Percentiles rank a stretch among this genome's conserved stretches.
phyloP scores from a whole-genome alignment of 83 land plant genomes.

The Diphasiastrum complanatum region DNA sequence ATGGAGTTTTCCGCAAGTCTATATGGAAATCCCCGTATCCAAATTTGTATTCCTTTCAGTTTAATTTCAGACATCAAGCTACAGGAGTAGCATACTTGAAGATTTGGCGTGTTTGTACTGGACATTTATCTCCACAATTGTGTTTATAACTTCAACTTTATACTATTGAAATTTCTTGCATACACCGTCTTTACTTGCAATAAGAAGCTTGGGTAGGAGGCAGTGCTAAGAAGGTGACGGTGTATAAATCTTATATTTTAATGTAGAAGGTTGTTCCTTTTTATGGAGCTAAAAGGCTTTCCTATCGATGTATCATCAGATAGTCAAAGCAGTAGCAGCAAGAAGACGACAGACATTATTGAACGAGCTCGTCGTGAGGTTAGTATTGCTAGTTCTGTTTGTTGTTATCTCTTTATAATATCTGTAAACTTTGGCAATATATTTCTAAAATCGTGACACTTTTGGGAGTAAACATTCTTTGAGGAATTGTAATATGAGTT shows the following conservation, averaged over 20 bases:
- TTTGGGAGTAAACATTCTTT: no score
- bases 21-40: conserved; percentile 97
- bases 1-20: conserved; percentile 51
- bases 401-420: background rate
- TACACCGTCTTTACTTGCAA: background rate
- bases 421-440: background rate
- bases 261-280: no score
- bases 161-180: background rate
- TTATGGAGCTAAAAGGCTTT: no score
- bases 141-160: background rate
- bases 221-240: no score
- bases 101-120: background rate
- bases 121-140: background rate
- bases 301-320: conserved; percentile 42
- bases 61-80: background rate
- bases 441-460: background rate
- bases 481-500: no score
- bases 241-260: no score
- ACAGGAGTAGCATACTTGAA: background rate
- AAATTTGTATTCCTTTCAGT: background rate
- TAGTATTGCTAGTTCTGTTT: background rate
- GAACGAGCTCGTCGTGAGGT: conserved; percentile 69
- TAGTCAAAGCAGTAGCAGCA: conserved; percentile 82
- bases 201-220: no score
- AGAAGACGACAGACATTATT: conserved; percentile 45